These are phyloP conservation scores for Paraphaeosphaeria sporulosa DNA, from an alignment of 2,329 filamentous ascomycete species.

Conservation along the genomic window DNA sequence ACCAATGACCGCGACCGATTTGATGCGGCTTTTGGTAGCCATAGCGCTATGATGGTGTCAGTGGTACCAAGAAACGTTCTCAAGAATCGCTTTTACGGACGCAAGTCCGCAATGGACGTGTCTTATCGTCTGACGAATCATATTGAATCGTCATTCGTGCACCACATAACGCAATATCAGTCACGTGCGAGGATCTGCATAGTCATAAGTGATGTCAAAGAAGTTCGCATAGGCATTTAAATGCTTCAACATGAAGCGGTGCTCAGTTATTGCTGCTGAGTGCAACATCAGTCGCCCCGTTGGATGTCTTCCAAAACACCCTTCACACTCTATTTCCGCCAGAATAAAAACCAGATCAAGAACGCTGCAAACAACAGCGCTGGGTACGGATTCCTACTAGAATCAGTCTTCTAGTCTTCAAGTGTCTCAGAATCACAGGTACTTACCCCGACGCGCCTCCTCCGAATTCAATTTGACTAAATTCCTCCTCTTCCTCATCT, in stretches of 20 bases:
- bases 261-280: not conserved
- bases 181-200: conserved; percentile 2
- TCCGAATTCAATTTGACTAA: conserved; percentile 8
- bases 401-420: not conserved
- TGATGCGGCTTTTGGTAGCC: conserved; percentile 2
- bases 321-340: not conserved
- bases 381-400: not conserved
- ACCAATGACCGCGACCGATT: conserved; percentile 38
- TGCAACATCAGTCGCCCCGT: not conserved
- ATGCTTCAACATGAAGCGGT: not conserved
- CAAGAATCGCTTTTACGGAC: not conserved
- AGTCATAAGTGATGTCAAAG: not conserved
- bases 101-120: not conserved
- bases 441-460: conserved; percentile 10
- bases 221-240: not conserved
- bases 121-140: conserved; percentile 4
- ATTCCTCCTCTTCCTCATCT: conserved; percentile 12
- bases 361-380: conserved; percentile 6
- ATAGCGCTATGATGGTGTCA: not conserved
- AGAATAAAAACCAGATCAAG: conserved; percentile 7
- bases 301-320: not conserved
- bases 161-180: conserved; percentile 5
- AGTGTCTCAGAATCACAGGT: not conserved
- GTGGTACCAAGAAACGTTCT: not conserved
- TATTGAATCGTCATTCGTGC: conserved; percentile 1